phyloP scores from a whole-genome alignment of 805 yeast genomes.

The Teunomyces panamensis region DNA sequence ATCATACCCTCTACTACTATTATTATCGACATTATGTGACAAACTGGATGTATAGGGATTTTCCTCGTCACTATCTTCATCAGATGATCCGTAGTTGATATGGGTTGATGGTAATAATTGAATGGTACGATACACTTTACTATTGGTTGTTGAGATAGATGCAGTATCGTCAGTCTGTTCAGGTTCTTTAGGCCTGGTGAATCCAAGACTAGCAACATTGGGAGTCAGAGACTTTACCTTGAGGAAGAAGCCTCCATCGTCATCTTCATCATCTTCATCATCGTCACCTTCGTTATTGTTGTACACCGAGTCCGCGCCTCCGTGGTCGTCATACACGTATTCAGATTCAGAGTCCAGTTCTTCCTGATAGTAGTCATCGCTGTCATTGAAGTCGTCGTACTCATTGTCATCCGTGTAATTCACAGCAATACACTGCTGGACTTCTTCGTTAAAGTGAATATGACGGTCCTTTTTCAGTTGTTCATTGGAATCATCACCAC shows the following conservation, averaged over 20 bases:
- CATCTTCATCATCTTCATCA: slow-evolving; percentile 49
- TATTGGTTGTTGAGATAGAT: slow-evolving; percentile 27
- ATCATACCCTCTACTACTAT: slow-evolving; percentile 63
- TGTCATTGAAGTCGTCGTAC: slow-evolving; percentile 22
- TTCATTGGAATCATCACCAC: background rate
- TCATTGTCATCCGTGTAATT: slow-evolving; percentile 32
- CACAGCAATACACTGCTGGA: slow-evolving; percentile 88
- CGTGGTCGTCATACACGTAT: slow-evolving; percentile 12
- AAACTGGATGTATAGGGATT: slow-evolving; percentile 50
- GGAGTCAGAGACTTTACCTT: slow-evolving; percentile 47
- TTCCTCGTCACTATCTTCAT: slow-evolving; percentile 61
- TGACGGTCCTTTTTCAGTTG: slow-evolving; percentile 48
- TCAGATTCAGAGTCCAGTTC: slow-evolving; percentile 2
- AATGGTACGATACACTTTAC: slow-evolving; percentile 51
- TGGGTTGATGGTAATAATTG: slow-evolving; percentile 84
- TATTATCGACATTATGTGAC: slow-evolving; percentile 70
- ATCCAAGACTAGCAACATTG: slow-evolving; percentile 18
- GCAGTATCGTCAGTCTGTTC: slow-evolving; percentile 23
- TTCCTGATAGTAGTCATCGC: slow-evolving; percentile 1
- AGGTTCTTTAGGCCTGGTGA: slow-evolving; percentile 7
- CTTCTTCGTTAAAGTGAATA: slow-evolving; percentile 91
- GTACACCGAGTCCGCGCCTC: background rate
- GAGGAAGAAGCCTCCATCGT: slow-evolving; percentile 68
- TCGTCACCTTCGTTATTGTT: slow-evolving; percentile 19
- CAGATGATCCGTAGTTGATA: slow-evolving; percentile 68